Evolutionary conservation across 805 yeast genomes (phyloP), one percentile per base, ranked within the genome.

Genomic region (Wickerhamomyces strasburgensis): DNA sequence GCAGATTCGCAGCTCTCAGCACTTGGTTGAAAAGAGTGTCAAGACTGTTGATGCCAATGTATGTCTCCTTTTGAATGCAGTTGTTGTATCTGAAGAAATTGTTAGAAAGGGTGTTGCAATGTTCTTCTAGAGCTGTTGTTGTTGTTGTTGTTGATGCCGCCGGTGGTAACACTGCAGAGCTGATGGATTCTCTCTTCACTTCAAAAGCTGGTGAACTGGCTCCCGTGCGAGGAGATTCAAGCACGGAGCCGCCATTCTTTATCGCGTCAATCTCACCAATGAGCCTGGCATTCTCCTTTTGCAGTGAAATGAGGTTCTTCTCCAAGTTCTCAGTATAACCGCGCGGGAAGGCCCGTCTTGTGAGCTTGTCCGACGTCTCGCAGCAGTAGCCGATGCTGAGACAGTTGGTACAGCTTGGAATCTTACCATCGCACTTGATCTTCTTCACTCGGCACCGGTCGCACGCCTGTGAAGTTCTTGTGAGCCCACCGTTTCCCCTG

Each of bases 301-400:
- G 88, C 37, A 83, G 61, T 24, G 70, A 70, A 24, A 75, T 69
- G 31, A 84, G 64, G 47, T 75, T 77, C 38, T 67, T 68, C 51
- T 84, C 94, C 46, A 84, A 60, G 48, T 76, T 78, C 58, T 81
- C 86, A 1, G 94, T 84, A 52, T 84, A 84, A 0, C 93, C 90
- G 49, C 80, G 79, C 3, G 93, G 90, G 43, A 83, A 81, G 2
- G 89, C 84, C 42, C 87, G 67, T 58, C 94, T 67, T 0, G 88
- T 77, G 19, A 84, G 59, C 52, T 80, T 81, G 59, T 83, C 90
- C 38, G 83, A 74, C 4, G 83, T 82, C 28, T 76, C 72, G 56
- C 94, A 84, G 31, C 72, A 76, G 49, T 78, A 79, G 1, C 80
- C 81, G 29, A 79, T 75, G 43, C 73, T 73, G 25, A 64, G 60